Evolutionary conservation across 805 yeast genomes (phyloP).

Genomic region (Candida ficus): DNA sequence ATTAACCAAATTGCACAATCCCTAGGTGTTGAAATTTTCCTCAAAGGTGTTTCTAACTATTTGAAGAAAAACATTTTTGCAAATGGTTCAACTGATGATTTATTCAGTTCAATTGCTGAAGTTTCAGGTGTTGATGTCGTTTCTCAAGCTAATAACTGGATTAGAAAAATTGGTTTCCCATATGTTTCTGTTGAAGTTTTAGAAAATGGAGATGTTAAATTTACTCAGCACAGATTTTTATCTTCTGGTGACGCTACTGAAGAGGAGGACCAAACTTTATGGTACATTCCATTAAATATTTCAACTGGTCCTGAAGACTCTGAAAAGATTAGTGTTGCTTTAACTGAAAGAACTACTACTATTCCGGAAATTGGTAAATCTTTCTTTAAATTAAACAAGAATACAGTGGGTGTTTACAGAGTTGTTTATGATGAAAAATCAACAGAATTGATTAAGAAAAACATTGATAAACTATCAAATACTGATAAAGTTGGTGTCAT

Average conservation of each 20-base stretch:
- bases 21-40: conserved; percentile 68
- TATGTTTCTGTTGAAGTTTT: conserved; percentile 58
- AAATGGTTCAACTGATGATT: conserved; percentile 67
- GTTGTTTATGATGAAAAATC: conserved; percentile 63
- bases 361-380: conserved; percentile 36
- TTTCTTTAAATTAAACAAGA: conserved; percentile 66
- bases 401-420: conserved; percentile 71
- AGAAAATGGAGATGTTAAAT: conserved; percentile 38
- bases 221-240: conserved; percentile 69
- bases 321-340: conserved; percentile 50
- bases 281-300: conserved; percentile 52
- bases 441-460: conserved; percentile 56
- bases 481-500: conserved; percentile 75
- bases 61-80: conserved; percentile 71
- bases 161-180: conserved; percentile 74
- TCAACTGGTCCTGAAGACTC: conserved; percentile 41
- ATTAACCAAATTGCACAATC: conserved; percentile 72
- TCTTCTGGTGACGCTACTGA: conserved; percentile 69
- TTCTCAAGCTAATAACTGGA: conserved; percentile 70
- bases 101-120: conserved; percentile 65
- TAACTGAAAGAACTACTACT: conserved; percentile 42
- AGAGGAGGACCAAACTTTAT: conserved; percentile 61
- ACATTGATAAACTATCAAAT: conserved; percentile 50
- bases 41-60: conserved; percentile 74
- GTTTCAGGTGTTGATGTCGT: conserved; percentile 69